Base-by-base conservation (phyloP, 352 stramenopile genomes). In the Achlya hypogyna region DNA sequence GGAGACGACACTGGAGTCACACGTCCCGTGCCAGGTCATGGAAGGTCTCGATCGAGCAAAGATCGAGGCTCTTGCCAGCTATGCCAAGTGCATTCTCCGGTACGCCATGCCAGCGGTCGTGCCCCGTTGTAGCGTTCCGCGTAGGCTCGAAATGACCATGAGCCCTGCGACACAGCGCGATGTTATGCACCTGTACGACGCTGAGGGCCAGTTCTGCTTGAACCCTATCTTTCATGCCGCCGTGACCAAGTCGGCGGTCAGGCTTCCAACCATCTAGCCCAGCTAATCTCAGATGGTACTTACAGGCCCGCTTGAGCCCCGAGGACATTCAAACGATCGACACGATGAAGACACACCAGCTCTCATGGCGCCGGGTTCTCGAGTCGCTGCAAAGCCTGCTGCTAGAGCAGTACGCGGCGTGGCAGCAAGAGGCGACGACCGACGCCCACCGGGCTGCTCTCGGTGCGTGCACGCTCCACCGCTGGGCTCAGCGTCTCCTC, bases 11-110 rank as follows among this genome's bases (percentile, higher is more conserved):
- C n/a, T 54, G 29, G 6, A 54, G 49, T 6, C 23, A 6, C 49
- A 54, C 29, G 23, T 6, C 16, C 6, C 31, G n/a, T 56, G 31
- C 16, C 25, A 56, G 49, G 49, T 56, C 12, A 10, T 64, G 29
- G 56, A 64, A 14, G 56, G 56, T 4, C 27, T 64, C 16, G n/a
- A 64, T n/a, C 14, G 25, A 9, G 56, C 56, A 18, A 64, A 64
- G 25, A 51, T 64, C 18, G 18, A 64, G 53, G 56, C 56, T 5
- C 29, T 64, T 8, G 56, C 56, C 25, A 64, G 56, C 25, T 64
- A 64, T 53, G 56, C 56, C 28, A 25, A n/a, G 5, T 64, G 22
- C 29, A 51, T 64, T 10, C 56, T 64, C 14, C 35, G 38, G 56
- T 64, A 64, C 20, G 20, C 42, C 14, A 62, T 14, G n/a, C 22